phyloP scores from a whole-genome alignment of 1,284 basidiomycete genomes.

The Heterobasidion annosum region DNA sequence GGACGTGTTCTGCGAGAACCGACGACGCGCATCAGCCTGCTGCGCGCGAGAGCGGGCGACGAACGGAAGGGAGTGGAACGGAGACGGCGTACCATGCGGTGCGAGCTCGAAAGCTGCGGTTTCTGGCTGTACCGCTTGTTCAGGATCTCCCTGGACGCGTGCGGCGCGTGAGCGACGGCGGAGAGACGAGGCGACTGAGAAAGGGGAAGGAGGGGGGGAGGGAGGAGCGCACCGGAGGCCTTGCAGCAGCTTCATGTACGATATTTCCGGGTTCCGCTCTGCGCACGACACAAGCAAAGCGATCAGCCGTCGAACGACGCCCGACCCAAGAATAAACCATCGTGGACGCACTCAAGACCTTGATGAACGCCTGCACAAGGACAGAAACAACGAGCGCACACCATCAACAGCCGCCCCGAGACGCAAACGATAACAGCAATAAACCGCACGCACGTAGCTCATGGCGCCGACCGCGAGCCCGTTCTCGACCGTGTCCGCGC shows the following conservation, averaged over 20 bases:
- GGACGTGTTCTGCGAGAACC: not conserved
- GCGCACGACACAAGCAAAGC: not conserved
- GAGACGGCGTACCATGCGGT: constrained; percentile 45
- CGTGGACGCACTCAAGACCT: constrained; percentile 35
- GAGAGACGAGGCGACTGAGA: too few species aligned
- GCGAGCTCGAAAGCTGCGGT: constrained; percentile 70
- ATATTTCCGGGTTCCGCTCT: constrained; percentile 58
- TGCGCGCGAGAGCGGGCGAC: not conserved
- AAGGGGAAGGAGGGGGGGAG: not conserved
- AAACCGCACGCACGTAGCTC: constrained; percentile 49
- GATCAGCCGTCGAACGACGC: too few species aligned
- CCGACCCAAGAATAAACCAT: too few species aligned
- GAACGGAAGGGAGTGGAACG: not conserved
- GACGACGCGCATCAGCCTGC: not conserved
- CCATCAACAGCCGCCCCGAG: not conserved
- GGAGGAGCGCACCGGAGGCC: constrained; percentile 41
- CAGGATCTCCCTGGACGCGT: constrained; percentile 34
- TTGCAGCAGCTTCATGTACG: constrained; percentile 66
- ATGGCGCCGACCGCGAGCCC: constrained; percentile 85
- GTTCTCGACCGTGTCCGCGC: constrained; percentile 79
- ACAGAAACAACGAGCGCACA: not conserved
- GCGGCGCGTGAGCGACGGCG: not conserved
- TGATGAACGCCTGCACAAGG: constrained; percentile 55
- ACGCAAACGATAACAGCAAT: not conserved
- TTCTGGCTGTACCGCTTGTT: constrained; percentile 67